Base-by-base conservation (phyloP, 2,329 filamentous ascomycete genomes). In the Leptographium flavum region DNA sequence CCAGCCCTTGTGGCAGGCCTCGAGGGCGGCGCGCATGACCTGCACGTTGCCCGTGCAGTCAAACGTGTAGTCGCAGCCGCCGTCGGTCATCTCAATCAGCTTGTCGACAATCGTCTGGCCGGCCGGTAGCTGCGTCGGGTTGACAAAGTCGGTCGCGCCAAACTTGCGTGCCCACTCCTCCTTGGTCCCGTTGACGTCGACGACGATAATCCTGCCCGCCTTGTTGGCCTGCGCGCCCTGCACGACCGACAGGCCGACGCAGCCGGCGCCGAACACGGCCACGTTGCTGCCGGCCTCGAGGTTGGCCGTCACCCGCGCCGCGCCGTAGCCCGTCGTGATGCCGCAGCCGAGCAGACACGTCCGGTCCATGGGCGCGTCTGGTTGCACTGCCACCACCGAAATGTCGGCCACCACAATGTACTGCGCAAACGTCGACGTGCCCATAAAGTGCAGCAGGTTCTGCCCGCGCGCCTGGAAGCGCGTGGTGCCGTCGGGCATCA, bases 1-100 rank as follows among this genome's bases (percentile, higher is more conserved):
- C 92, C 92, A 98, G 41, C 92, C 92, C 78, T 98, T 98, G 74
- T 98, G 92, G 72, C 88, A 96, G 41, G 92, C 88, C 71, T 98
- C 90, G 49, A 98, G 79, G 35, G 92, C 92, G 44, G 86, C 83
- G 52, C 92, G 77, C 92, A 94, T 98, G 46, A 98, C 92, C 55
- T 80, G 77, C 44, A 96, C 88, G 59, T 96, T 96, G 49, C 92
- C 92, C 7, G 92, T 98, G 74, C 92, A 96, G 71, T 98, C 92
- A 62, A 98, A 98, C 42, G 92, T 98, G 72, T 95, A 96, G 70
- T 98, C 92, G 63, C 87, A 94, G 43, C 92, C 92, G 53, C 92
- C 92, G 58, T 96, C 92, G 2, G 92, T 98, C 83, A 96, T 87
- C 67, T 96, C 90, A 55, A 96, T 79, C 52, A 98, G 75, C 70